Evolutionary conservation across 2,329 filamentous ascomycete genomes (phyloP).

Genomic region (Cordyceps cateniannulata): DNA sequence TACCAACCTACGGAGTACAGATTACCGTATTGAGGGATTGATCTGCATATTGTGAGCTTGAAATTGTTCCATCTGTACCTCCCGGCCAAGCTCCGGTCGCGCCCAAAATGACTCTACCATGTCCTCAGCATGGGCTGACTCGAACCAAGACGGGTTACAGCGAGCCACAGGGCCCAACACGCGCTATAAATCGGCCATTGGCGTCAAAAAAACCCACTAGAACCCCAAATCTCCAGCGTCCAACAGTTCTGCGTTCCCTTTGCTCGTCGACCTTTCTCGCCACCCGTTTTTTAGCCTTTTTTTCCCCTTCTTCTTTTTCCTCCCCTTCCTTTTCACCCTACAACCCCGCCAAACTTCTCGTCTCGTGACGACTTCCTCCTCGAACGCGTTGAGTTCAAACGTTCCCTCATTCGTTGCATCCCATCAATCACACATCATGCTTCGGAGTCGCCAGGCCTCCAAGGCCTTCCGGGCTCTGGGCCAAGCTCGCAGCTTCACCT

Average conservation of each 20-base stretch:
- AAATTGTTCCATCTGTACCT: neutral
- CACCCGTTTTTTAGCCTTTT: constrained; percentile 11
- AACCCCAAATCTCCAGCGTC: neutral
- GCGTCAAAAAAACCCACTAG: neutral
- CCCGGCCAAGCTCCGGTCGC: neutral
- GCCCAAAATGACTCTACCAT: neutral
- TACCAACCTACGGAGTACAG: too few relatives aligned
- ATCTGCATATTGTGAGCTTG: neutral
- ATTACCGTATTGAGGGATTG: too few relatives aligned
- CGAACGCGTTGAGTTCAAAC: too few relatives aligned
- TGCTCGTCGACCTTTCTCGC: neutral
- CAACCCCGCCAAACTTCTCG: neutral
- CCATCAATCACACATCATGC: constrained; percentile 32
- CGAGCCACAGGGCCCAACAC: neutral
- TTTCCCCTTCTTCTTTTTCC: constrained; percentile 1
- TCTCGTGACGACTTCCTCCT: neutral
- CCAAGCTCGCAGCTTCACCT: constrained; percentile 34
- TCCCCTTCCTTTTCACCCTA: constrained; percentile 14
- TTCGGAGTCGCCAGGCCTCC: constrained; percentile 41
- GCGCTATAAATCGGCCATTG: neutral
- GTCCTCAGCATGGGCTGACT: neutral
- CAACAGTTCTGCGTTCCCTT: neutral
- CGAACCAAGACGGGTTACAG: neutral
- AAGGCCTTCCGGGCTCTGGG: constrained; percentile 40
- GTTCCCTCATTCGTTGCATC: neutral